Base-by-base conservation (phyloP, 148 eudicot species). In the Suaeda aralocaspica region DNA sequence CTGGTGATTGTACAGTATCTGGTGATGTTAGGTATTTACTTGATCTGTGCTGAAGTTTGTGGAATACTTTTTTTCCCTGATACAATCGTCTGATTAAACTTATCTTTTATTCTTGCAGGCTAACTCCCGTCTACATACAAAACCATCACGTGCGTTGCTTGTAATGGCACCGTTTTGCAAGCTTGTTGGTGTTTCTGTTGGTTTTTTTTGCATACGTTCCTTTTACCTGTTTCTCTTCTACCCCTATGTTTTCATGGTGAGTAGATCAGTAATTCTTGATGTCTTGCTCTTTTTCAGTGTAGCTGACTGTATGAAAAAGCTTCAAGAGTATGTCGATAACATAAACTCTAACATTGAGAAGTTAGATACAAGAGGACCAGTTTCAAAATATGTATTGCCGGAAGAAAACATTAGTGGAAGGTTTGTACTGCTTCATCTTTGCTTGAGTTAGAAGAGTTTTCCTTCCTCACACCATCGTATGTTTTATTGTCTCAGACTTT, bases 41-140 rank as follows among this genome's bases (percentile, higher is more conserved):
- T 64, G 72, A 56, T 36, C 44, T 29, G 26, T 51, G 28, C 34
- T 21, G 31, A 59, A 33, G 5, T 44, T 34, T 30, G 31, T 56
- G n/a, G n/a, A n/a, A n/a, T 29, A n/a, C 13, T 41, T 10, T 44
- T 16, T 50, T 72, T 4, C 14, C 29, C 18, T 48, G 15, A 16
- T 26, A 63, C 22, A 1, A 14, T 8, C 31, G 5, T 59, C 77
- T 77, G 42, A 77, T 68, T 13, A 44, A 12, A n/a, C n/a, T 52
- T 62, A n/a, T 36, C 8, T 33, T 61, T 66, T 64, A 9, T 56
- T 66, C 65, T 82, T 79, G 87, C 96, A 92, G 98, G 94, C 78
- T 94, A 80, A 94, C 99, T 68, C 99, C 99, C 72, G 91, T 94
- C 76, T 94, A 94, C 45, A n/a, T n/a, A n/a, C n/a, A n/a, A n/a